phyloP scores from a whole-genome alignment of 2,329 filamentous ascomycete species.

The Zymoseptoria passerinii region DNA sequence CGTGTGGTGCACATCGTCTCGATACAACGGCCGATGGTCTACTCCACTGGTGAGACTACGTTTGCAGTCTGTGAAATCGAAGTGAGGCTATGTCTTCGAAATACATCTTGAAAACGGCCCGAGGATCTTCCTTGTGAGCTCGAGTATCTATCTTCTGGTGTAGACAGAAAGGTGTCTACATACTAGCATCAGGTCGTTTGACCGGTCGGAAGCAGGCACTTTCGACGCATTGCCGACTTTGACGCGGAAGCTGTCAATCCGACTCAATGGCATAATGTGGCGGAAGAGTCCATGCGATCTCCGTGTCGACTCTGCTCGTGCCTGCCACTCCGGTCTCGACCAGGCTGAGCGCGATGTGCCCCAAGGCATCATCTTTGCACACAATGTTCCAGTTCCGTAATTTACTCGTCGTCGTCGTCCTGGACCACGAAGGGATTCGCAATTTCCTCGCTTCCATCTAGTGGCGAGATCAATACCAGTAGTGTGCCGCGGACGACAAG shows the following conservation, averaged over 20 bases:
- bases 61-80: background rate
- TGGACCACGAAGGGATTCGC: conserved; percentile 80
- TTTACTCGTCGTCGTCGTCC: conserved; percentile 45
- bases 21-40: background rate
- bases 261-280: background rate
- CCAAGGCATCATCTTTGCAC: background rate
- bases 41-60: background rate
- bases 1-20: background rate
- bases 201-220: background rate
- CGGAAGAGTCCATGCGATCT: background rate
- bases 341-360: background rate
- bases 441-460: conserved; percentile 93
- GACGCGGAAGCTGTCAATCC: background rate
- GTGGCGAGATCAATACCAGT: conserved; percentile 82
- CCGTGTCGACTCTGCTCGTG: background rate
- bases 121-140: background rate
- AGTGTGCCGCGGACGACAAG: conserved; percentile 88
- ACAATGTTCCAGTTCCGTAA: background rate
- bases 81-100: background rate
- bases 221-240: background rate
- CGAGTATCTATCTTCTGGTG: background rate
- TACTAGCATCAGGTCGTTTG: background rate
- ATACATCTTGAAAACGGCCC: background rate
- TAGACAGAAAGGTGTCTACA: background rate
- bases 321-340: background rate